Evolutionary conservation across 2,329 filamentous ascomycete species (phyloP).

Genomic region (Fusarium neocosmosporiellum): DNA sequence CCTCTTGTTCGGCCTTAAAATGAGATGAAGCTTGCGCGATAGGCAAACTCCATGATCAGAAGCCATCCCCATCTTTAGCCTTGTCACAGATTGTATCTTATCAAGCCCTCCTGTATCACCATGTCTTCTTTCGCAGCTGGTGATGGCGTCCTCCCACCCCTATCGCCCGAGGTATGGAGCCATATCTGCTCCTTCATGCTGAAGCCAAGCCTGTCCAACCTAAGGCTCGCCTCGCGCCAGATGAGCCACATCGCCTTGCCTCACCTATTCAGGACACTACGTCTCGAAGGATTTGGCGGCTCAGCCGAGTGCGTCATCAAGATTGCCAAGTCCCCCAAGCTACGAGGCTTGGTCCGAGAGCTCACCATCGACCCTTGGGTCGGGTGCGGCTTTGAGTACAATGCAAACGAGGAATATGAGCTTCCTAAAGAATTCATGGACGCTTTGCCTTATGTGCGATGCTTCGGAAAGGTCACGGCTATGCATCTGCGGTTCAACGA

Average conservation of each 20-base stretch:
- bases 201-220: not conserved
- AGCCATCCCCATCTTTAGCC: not conserved
- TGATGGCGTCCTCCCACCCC: not conserved
- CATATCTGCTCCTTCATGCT: constrained; percentile 10
- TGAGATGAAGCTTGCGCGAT: not conserved
- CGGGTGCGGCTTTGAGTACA: constrained; percentile 2
- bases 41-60: not conserved
- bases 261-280: constrained; percentile 3
- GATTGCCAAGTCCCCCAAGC: constrained; percentile 2
- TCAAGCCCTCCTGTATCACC: not conserved
- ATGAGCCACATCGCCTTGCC: not conserved
- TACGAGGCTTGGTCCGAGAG: constrained; percentile 16
- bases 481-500: constrained; percentile 16
- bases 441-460: constrained; percentile 12
- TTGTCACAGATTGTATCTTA: not conserved
- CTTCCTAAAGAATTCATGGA: constrained; percentile 8
- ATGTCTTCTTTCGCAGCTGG: not conserved
- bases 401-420: not conserved
- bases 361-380: constrained; percentile 30
- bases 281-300: not conserved
- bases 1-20: not conserved
- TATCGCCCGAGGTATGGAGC: constrained; percentile 20
- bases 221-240: constrained; percentile 9
- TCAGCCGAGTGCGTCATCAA: constrained; percentile 24
- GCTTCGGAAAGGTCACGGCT: not conserved